phyloP scores from a whole-genome alignment of 805 yeast species.

The Wickerhamomyces sydowiorum region DNA sequence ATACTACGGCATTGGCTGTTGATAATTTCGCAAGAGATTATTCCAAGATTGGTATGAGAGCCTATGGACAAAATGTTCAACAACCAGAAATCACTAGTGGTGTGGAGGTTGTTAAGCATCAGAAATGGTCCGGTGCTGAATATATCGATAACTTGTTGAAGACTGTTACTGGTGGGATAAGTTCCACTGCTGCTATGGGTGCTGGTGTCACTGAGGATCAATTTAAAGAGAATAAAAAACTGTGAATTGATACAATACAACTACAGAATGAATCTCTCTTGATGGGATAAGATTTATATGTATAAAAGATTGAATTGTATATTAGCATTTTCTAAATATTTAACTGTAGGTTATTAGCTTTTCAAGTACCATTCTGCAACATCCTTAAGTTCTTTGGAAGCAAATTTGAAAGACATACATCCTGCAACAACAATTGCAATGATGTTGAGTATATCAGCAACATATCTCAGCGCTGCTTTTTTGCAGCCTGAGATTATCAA shows the following conservation, averaged over 20 bases:
- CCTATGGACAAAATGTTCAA: conserved; percentile 86
- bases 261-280: no score
- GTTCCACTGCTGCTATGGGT: conserved; percentile 98
- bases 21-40: conserved; percentile 79
- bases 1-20: conserved; percentile 89
- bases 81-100: conserved; percentile 80
- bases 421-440: no score
- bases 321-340: no score
- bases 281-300: conserved; percentile 2
- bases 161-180: conserved; percentile 89
- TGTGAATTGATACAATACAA: no score
- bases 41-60: conserved; percentile 85
- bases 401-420: no score
- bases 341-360: no score
- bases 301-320: not conserved
- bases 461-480: no score
- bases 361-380: no score
- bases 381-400: no score
- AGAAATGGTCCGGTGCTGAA: conserved; percentile 98
- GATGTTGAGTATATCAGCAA: no score
- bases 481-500: no score
- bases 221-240: conserved; percentile 46
- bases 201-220: conserved; percentile 97
- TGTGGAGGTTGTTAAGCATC: conserved; percentile 96
- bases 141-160: conserved; percentile 87